Evolutionary conservation across 2,329 filamentous ascomycete genomes (phyloP), one percentile per base, ranked within the genome.

Genomic region (Cryphonectria japonica): DNA sequence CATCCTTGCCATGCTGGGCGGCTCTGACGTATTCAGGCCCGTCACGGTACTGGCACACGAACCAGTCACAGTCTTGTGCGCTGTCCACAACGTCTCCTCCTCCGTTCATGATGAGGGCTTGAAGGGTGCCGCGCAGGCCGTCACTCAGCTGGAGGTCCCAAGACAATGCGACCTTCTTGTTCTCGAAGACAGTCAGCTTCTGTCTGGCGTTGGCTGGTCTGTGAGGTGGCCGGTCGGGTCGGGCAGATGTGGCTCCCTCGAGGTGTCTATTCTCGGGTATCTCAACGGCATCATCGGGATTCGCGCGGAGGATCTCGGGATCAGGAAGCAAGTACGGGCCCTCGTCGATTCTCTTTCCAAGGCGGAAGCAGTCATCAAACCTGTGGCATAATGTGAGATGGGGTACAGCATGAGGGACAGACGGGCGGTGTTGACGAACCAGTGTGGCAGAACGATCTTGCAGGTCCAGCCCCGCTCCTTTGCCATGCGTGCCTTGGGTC

Each of bases 341-440:
- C 79, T 99, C 96, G 75, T 93, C 92, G 75, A 99, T 98, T 71
- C 93, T 90, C 80, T 94, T 95, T 66, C 95, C 95, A 39, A 99
- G 88, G 80, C 93, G 96, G 75, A 99, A 88, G 81, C 96, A 99
- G 79, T 98, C 95, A 76, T 98, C 95, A 78, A 99, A 98, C 94
- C 93, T 95, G 39, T 54, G 32, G 14, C 9, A 26, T 22, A 22
- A 70, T 46, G 69, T 67, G 19, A 52, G 11, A n/a, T 16, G 2
- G 2, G 41, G 16, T 32, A 8, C 32, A 19, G 6, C 37, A 46
- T 16, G 37, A n/a, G 11, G 29, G 16, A 2, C 32, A 9, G 8
- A 7, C n/a, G 41, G 13, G 60, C 2, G 26, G 16, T 65, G 37
- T 13, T 39, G 2, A 74, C 85, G 77, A 83, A 94, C 93, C 96